These are phyloP conservation scores for Xylariaceae sp. DNA, from an alignment of 2,329 filamentous ascomycete species.

Conservation along the genomic window DNA sequence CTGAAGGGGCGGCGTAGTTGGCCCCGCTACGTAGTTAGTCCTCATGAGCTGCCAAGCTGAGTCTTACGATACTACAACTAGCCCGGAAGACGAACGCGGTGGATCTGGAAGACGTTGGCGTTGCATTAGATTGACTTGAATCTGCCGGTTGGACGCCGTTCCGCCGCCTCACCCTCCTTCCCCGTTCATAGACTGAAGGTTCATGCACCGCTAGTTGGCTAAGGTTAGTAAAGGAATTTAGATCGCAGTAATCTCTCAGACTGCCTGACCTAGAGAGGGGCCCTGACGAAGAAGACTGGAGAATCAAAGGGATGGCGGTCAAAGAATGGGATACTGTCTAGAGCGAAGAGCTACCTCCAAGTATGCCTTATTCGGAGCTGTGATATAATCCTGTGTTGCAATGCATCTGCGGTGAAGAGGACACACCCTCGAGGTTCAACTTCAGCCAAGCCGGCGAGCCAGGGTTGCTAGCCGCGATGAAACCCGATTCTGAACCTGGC, in stretches of 20 bases:
- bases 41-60: constrained; percentile 3
- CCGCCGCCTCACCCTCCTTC: constrained; percentile 18
- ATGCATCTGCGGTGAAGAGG: background rate
- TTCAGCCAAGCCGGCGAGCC: background rate
- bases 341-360: no score
- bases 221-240: no score
- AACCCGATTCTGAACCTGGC: constrained; percentile 4
- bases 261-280: no score
- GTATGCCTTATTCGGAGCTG: background rate
- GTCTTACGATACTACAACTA: constrained; percentile 20
- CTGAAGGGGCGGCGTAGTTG: no score
- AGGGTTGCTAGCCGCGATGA: constrained; percentile 15
- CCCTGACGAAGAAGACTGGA: background rate
- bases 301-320: no score
- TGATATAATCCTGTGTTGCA: constrained; percentile 1
- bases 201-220: no score
- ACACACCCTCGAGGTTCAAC: constrained; percentile 2
- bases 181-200: no score
- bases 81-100: constrained; percentile 10
- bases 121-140: constrained; percentile 12
- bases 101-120: constrained; percentile 21
- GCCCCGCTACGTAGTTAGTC: background rate
- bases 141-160: constrained; percentile 4
- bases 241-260: no score
- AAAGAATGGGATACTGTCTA: no score